Evolutionary conservation across 371 early-diverging fungal species (phyloP).

Genomic region (Synchytrium microbalum): DNA sequence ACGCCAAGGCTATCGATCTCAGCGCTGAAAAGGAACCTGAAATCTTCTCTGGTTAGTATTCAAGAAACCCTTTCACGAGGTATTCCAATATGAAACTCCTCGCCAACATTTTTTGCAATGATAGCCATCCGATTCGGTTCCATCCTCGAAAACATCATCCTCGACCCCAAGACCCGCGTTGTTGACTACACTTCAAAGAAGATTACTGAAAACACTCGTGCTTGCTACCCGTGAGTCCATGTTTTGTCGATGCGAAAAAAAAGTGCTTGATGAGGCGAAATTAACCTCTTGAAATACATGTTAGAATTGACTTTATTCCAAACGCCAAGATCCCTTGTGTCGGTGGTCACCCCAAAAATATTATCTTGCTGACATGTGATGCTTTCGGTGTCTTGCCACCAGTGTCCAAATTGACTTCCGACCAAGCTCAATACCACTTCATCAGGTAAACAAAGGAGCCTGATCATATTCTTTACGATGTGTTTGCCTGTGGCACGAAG

Average conservation of each 20-base stretch:
- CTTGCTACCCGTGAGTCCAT: constrained; percentile 57
- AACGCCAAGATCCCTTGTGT: constrained; percentile 92
- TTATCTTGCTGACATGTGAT: constrained; percentile 94
- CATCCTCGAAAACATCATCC: constrained; percentile 94
- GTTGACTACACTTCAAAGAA: constrained; percentile 78
- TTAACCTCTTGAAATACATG: constrained; percentile 35
- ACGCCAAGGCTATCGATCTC: constrained; percentile 93
- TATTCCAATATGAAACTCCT: too few relatives aligned
- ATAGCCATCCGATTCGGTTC: constrained; percentile 93
- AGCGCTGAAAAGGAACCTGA: constrained; percentile 95
- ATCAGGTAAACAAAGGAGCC: too few relatives aligned
- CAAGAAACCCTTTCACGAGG: too few relatives aligned
- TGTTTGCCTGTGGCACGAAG: too few relatives aligned
- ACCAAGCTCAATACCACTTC: constrained; percentile 97
- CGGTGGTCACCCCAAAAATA: constrained; percentile 90
- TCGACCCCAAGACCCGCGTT: constrained; percentile 67
- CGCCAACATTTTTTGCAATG: too few relatives aligned
- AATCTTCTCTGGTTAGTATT: too few relatives aligned
- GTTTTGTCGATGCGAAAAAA: not conserved
- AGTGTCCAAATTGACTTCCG: constrained; percentile 78
- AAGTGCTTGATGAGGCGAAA: not conserved
- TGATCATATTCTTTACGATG: too few relatives aligned
- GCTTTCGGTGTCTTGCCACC: constrained; percentile 97
- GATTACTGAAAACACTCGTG: constrained; percentile 95
- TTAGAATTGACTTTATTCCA: constrained; percentile 81